Conservation (phyloP, 163 green algal species). For the Prototheca stagnorum region DNA sequence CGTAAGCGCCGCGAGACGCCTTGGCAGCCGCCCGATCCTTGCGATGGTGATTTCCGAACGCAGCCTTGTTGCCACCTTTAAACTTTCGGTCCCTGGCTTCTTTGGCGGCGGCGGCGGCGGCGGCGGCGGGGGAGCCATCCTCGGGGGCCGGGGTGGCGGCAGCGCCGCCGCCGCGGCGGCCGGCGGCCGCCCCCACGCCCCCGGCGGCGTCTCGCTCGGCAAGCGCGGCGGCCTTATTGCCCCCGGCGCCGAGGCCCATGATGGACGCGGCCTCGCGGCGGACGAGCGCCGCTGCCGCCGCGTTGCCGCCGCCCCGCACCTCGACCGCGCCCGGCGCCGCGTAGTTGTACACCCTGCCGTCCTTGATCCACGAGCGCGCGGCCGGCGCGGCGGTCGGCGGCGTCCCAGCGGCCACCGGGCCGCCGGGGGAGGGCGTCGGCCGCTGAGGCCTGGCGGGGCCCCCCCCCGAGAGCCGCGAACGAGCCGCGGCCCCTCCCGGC, state of each 20-base stretch:
- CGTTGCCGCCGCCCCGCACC: conserved; percentile 19
- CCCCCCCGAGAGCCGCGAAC: not conserved
- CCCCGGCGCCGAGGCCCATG: conserved; percentile 36
- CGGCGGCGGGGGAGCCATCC: not conserved
- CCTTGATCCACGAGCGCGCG: conserved; percentile 39
- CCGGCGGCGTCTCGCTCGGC: not conserved
- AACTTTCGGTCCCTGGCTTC: not conserved
- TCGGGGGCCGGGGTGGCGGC: not conserved
- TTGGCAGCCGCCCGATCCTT: conserved; percentile 37
- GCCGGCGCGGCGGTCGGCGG: not conserved
- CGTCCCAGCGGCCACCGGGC: too few relatives aligned
- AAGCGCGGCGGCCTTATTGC: conserved; percentile 15
- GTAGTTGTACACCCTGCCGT: conserved; percentile 65
- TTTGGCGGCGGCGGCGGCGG: not conserved
- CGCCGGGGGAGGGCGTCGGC: too few relatives aligned
- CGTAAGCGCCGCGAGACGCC: conserved; percentile 5
- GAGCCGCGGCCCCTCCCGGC: not conserved
- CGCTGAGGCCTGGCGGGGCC: not conserved
- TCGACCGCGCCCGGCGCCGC: conserved; percentile 34
- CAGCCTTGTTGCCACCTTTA: conserved; percentile 56
- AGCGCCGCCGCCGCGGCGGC: not conserved
- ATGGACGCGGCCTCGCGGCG: conserved; percentile 15
- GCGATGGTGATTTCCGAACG: conserved; percentile 56
- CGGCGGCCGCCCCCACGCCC: not conserved
- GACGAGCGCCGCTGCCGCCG: conserved; percentile 17